Conservation (phyloP, 352 stramenopile genomes). For the Phytophthora pluvialis region DNA sequence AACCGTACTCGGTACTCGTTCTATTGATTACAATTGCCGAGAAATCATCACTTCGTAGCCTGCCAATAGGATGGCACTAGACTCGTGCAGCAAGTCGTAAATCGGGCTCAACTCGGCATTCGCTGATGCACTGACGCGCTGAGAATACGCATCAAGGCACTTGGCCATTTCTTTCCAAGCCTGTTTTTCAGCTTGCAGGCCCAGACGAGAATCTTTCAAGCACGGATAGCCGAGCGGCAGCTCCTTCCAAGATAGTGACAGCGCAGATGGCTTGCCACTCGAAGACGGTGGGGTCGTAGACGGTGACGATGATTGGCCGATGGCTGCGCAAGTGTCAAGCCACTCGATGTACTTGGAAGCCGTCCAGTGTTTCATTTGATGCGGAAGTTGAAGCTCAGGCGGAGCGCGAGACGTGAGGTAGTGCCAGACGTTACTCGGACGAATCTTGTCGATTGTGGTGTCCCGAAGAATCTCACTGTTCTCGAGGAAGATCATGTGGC, state of each 20-base stretch:
- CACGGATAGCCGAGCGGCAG: slow-evolving; percentile 72
- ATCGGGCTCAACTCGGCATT: slow-evolving; percentile 59
- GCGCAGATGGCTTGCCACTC: slow-evolving; percentile 19
- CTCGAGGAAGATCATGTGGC: slow-evolving; percentile 86
- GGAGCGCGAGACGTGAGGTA: slow-evolving; percentile 77
- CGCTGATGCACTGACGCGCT: slow-evolving; percentile 65
- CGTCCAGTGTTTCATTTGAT: slow-evolving; percentile 78
- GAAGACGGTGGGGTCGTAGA: slow-evolving; percentile 31
- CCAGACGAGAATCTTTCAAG: slow-evolving; percentile 59
- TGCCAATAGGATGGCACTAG: slow-evolving; percentile 76
- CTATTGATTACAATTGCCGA: slow-evolving; percentile 35
- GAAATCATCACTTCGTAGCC: slow-evolving; percentile 73
- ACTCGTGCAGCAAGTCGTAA: slow-evolving; percentile 80
- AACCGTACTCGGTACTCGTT: slow-evolving; percentile 12
- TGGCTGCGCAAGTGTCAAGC: slow-evolving; percentile 63
- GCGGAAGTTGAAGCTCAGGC: slow-evolving; percentile 73
- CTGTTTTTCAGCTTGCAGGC: slow-evolving; percentile 67
- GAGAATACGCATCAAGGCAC: slow-evolving; percentile 81
- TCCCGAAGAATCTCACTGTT: slow-evolving; percentile 68
- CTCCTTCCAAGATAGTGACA: slow-evolving; percentile 41
- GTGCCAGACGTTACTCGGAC: slow-evolving; percentile 88
- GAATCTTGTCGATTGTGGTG: slow-evolving; percentile 79
- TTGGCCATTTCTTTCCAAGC: slow-evolving; percentile 84
- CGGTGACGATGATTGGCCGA: slow-evolving; percentile 30
- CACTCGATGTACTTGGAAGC: slow-evolving; percentile 83